Conservation (phyloP, 805 yeast genomes). For the Lachancea sp. region DNA sequence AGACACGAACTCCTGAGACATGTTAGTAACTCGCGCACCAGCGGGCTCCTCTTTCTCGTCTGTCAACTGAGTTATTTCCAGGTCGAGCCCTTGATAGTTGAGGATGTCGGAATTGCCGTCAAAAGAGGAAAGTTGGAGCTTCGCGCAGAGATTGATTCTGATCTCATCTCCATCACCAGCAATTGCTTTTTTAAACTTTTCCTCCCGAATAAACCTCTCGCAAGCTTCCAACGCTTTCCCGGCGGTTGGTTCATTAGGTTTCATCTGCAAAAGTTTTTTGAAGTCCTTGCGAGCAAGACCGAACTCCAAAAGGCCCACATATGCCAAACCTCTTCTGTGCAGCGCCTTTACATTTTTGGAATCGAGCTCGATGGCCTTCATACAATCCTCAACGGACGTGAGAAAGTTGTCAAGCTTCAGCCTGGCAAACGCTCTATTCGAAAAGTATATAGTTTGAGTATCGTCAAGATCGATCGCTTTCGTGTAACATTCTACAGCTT, state of each 20-base stretch:
- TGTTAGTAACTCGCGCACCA: conserved; percentile 35
- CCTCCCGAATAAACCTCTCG: conserved; percentile 55
- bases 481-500: conserved; percentile 67
- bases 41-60: conserved; percentile 24
- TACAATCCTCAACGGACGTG: conserved; percentile 72
- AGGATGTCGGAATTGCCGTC: conserved; percentile 30
- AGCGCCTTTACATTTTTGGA: conserved; percentile 68
- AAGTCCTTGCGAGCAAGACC: conserved; percentile 69
- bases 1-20: conserved; percentile 50
- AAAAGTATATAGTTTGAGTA: conserved; percentile 55
- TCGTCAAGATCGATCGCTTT: conserved; percentile 63
- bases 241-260: conserved; percentile 69
- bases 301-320: conserved; percentile 68
- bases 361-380: conserved; percentile 61
- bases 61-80: conserved; percentile 26
- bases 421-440: conserved; percentile 88
- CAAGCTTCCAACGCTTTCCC: conserved; percentile 56
- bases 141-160: conserved; percentile 26
- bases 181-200: conserved; percentile 83
- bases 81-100: conserved; percentile 27
- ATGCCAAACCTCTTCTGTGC: conserved; percentile 80
- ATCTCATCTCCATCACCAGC: conserved; percentile 52
- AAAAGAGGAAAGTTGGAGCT: conserved; percentile 23
- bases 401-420: conserved; percentile 85
- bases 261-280: conserved; percentile 49